Base-by-base conservation (phyloP, 495 filamentous ascomycete species). In the Hypoxylon rickii region DNA sequence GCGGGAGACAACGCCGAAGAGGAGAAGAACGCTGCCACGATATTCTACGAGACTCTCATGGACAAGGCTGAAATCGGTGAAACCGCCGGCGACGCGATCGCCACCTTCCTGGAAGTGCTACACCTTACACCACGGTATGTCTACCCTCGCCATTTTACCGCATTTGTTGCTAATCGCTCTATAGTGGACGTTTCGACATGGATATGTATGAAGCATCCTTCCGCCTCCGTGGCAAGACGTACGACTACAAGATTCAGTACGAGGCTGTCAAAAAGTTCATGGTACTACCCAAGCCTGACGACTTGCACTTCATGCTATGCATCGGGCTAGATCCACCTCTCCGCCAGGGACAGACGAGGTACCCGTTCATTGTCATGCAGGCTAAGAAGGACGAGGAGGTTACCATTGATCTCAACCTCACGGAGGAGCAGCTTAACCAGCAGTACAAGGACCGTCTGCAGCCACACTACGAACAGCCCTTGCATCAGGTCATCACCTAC, bases 191-290 rank as follows among this genome's bases (percentile, higher is more conserved):
- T 43, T 99, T 97, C 80, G 95, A 97, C 72, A 96, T 97, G 79
- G 95, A 97, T 70, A 96, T 99, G 90, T 99, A 97, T 81, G 95
- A 97, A 69, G 84, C 85, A 1, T 97, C 95, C 3, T 97, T 99
- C 83, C 88, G 95, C 50, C 83, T 99, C 51, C 93, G 95, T 42
- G 95, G 95, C 43, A 97, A 97, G 74, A 99, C 95, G 22, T 99
- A 99, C 80, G 95, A 97, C 78, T 99, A 99, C 83, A 99, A 99
- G 80, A 96, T 99, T 56, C 90, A 96, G 74, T 99, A 96, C 69
- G 89, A 96, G 26, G 81, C 85, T 26, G 90, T 97, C 76, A 99
- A 99, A 78, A 97, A 97, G 73, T 97, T 97, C 72, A 95, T 99
- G 83, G 79, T 96, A 46, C 85, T 99, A 4, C 95, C 95, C 3